Evolutionary conservation across 2,329 filamentous ascomycete species (phyloP), one percentile per base, ranked within the genome.

Genomic region (Rutstroemia sydowiana): DNA sequence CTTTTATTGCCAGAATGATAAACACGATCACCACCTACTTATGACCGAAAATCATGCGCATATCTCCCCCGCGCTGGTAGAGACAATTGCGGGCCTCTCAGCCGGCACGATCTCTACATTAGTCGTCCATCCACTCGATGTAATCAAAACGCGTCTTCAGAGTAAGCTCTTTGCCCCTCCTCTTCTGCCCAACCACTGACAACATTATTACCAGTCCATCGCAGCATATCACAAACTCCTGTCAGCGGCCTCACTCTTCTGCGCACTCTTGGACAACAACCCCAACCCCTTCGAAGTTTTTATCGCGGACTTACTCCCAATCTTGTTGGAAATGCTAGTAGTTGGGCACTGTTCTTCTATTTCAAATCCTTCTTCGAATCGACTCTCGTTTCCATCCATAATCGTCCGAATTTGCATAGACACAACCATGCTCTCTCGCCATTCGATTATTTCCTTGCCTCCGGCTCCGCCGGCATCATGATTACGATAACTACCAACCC

Each of bases 121-220:
- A 45, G 84, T 83, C 52, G 86, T 93, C 48, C 92, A 97, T 67
- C 93, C 93, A 30, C 81, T 98, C 55, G 93, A 98, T 71, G 84
- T 98, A 58, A 84, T 97, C 67, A 98, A 98, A 76, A 97, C 92
- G 55, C 86, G 93, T 58, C 82, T 98, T 66, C 93, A 98, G 73
- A 84, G 88, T 90, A 73, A 53, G 23, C 32, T 28, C 23, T 16
- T 31, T 26, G 31, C 52, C 51, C 26, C 30, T 31, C 20, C 26
- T 26, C n/a, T 73, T 74, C 79, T 59, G 70, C n/a, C 28, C n/a
- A 31, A n/a, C 18, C 6, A 18, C 26, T 28, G 1, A 42, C 43
- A 45, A 54, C 58, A 55, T 59, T 16, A 20, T 9, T 16, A 41
- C 39, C 20, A 79, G 78, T 83, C 60, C 73, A 80, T 59, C 75